Evolutionary conservation across 495 filamentous ascomycete genomes (phyloP), one percentile per base, ranked within the genome.

Genomic region (Trichoderma erinaceum): DNA sequence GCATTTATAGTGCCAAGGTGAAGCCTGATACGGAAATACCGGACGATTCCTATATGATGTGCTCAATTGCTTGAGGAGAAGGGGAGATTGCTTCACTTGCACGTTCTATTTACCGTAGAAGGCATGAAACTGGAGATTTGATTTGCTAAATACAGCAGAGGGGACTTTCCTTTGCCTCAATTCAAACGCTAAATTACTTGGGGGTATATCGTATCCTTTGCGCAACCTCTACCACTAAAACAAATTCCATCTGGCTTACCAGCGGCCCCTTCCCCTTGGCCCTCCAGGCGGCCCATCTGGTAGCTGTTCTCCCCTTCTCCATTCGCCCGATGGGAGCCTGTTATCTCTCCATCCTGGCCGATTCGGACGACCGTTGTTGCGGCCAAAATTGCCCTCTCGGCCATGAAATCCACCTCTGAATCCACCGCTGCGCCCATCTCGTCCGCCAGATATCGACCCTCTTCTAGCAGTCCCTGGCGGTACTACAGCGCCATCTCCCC

Each of bases 401-500:
- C 46, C 69, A 61, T 72, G 75, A n/a, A 77, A 79, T 23, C 75
- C 61, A 10, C 76, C 5, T 78, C 74, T 74, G 79, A 81, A 44
- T 78, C 81, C 77, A 78, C 81, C 68, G 84, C 82, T 61, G 79
- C 67, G 52, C 29, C 76, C 71, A 80, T 81, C 38, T 79, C 83
- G 65, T 81, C 75, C 7, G 50, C 67, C n/a, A 41, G 63, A 44
- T 65, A 65, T 25, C 11, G 63, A 61, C 11, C 25, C 56, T 61
- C 56, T 61, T 18, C 56, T 44, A 29, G 63, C 78, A 16, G 68
- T 71, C 23, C 72, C 74, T 13, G 83, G 74, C 10, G 89, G 85
- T 66, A 86, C 87, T 25, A 96, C 87, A n/a, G 83, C 83, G 0
- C 92, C 92, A 73, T 93, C 89, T 56, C 70, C 83, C 78, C 73